A percentile compares a stretch with the other conserved stretches of the same genome.
Evolutionary conservation across 1,284 basidiomycete genomes (phyloP).

Genomic region (Gomphus sp.): DNA sequence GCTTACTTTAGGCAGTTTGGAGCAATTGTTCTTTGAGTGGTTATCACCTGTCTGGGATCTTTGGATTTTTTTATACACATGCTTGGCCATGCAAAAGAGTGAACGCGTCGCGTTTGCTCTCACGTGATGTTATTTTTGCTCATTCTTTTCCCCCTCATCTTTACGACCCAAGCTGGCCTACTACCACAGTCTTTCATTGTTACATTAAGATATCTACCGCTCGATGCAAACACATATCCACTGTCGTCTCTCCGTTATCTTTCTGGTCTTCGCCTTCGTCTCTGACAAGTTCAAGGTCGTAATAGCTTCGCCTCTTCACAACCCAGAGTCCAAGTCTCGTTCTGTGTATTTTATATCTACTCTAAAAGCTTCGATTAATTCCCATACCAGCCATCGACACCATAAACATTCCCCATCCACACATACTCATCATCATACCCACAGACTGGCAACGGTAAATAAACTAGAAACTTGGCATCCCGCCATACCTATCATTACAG

Average conservation of each 20-base stretch:
- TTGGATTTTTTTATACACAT: neutral
- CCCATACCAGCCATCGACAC: neutral
- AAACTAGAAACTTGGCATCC: neutral
- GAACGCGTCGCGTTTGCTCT: neutral
- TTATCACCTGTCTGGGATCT: neutral
- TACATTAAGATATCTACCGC: neutral
- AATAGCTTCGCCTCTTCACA: neutral
- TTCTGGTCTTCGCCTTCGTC: neutral
- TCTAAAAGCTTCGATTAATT: neutral
- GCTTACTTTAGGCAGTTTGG: neutral
- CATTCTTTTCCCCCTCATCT: neutral
- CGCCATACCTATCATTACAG: neutral
- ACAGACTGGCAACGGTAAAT: neutral
- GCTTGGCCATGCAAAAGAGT: neutral
- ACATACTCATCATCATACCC: neutral
- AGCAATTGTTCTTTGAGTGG: neutral
- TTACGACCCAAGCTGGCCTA: neutral
- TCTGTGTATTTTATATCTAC: neutral
- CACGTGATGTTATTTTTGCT: neutral
- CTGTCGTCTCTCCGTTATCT: neutral
- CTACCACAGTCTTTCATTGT: neutral
- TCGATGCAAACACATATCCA: neutral
- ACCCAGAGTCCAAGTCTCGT: neutral
- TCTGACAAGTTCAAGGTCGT: neutral
- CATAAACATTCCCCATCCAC: neutral